These are phyloP conservation scores for Solanum phureja DNA, from an alignment of 257 asterid species.

Conservation along the genomic window DNA sequence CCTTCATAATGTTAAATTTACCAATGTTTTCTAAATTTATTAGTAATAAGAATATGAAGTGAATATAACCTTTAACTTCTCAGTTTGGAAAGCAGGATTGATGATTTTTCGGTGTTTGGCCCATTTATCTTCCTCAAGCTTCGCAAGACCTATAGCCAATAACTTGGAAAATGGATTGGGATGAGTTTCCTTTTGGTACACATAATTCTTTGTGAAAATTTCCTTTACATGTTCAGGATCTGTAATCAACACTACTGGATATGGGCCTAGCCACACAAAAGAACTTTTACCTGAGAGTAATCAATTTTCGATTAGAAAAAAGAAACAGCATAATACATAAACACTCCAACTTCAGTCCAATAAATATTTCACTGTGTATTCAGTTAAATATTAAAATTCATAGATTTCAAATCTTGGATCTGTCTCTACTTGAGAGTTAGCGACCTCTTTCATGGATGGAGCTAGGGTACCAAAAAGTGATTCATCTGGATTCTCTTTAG, in stretches of 20 bases:
- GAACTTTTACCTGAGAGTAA: slow-evolving; percentile 26
- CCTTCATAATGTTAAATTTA: neutral
- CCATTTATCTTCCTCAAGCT: slow-evolving; percentile 39
- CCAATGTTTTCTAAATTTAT: neutral
- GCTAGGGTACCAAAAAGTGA: too few relatives aligned
- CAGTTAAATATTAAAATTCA: too few relatives aligned
- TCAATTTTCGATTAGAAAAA: neutral
- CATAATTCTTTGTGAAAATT: slow-evolving; percentile 16
- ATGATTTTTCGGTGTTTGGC: slow-evolving; percentile 47
- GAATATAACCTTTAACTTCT: slow-evolving; percentile 14
- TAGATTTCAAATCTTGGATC: neutral
- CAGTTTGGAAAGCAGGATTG: slow-evolving; percentile 55
- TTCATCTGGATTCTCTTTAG: neutral
- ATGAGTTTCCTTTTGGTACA: slow-evolving; percentile 15
- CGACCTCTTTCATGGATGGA: too few relatives aligned
- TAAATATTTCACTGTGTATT: too few relatives aligned
- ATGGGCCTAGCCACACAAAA: slow-evolving; percentile 49
- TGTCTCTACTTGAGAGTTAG: neutral
- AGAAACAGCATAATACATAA: neutral
- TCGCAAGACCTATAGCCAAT: slow-evolving; percentile 22
- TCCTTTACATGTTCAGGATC: slow-evolving; percentile 44
- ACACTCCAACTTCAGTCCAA: neutral
- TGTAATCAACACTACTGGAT: slow-evolving; percentile 21
- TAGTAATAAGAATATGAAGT: neutral
- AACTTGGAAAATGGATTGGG: slow-evolving; percentile 27